Percentiles rank a stretch among this genome's conserved stretches.
These are phyloP conservation scores for Oropetium thomaeum DNA, from an alignment of 176 grass and related monocot genomes.

Conservation along the genomic window DNA sequence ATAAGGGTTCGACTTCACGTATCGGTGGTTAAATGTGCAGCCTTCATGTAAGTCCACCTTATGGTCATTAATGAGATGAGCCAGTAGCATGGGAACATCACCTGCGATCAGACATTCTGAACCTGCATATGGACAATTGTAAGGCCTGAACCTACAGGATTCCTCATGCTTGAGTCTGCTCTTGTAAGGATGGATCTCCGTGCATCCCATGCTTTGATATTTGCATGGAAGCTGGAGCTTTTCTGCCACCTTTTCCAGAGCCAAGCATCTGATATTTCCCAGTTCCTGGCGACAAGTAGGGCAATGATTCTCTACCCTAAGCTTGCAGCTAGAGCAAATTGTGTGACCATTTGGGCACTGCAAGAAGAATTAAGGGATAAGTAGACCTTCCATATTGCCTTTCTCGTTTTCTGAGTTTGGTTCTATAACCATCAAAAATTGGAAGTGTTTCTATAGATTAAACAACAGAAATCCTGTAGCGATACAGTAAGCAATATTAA, in stretches of 20 bases:
- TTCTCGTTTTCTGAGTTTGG: not conserved
- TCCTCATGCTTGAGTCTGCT: slow-evolving; percentile 77
- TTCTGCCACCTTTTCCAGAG: slow-evolving; percentile 83
- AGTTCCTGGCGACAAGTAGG: slow-evolving; percentile 85
- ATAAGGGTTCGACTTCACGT: slow-evolving; percentile 70
- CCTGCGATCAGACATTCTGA: slow-evolving; percentile 70
- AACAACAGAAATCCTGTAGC: not conserved
- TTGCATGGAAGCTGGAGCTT: slow-evolving; percentile 74
- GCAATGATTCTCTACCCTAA: slow-evolving; percentile 78
- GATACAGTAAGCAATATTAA: not conserved
- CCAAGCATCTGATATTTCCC: slow-evolving; percentile 82
- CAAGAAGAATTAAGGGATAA: slow-evolving; percentile 26
- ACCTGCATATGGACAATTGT: slow-evolving; percentile 75
- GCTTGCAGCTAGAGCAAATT: slow-evolving; percentile 83
- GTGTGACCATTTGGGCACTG: slow-evolving; percentile 91
- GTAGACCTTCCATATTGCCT: slow-evolving; percentile 2
- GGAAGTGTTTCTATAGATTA: slow-evolving; percentile 3
- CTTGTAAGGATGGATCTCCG: slow-evolving; percentile 70
- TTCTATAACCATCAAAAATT: slow-evolving; percentile 8
- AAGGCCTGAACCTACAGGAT: slow-evolving; percentile 75
- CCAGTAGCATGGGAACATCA: slow-evolving; percentile 58
- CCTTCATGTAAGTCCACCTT: slow-evolving; percentile 90
- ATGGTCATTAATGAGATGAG: slow-evolving; percentile 79
- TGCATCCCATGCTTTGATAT: slow-evolving; percentile 63
- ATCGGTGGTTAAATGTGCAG: slow-evolving; percentile 87